Evolutionary conservation across 345 rosid species (phyloP), one percentile per base, ranked within the genome.

Genomic region (Physaria fendleri): DNA sequence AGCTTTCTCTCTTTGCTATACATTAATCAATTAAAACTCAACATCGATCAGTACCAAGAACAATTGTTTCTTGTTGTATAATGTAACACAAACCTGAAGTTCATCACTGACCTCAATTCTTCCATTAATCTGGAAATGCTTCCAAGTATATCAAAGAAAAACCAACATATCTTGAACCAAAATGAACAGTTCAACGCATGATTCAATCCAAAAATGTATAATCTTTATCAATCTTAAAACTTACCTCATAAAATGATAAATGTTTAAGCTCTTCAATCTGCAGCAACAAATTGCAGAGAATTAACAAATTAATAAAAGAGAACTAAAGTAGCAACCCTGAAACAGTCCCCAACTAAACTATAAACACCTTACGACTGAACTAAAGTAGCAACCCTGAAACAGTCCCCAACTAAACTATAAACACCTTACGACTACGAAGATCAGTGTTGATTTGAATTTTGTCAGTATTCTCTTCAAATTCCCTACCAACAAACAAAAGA

Each of bases 121-220:
- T 74, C 97, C 97, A 59, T 40, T 82, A 69, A 93, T 93, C 42
- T 95, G 84, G 62, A 89, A 88, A 61, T 89, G 99, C 80, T 89
- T 95, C 94, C 94, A 89, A 4, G 99, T 76, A n/a, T n/a, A 50
- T 79, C 84, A 2, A 95, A 76, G 22, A 93, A 86, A 68, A 86
- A 93, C 95, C 97, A 93, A 68, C 97, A 86, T 56, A 93, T 81
- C 97, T 54, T 18, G 32, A 13, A 11, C n/a, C n/a, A 16, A 38
- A 1, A 37, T 24, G 20, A 54, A 30, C 21, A 7, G 54, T 13
- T 25, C 11, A 16, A 21, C 30, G 10, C 20, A 10, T 41, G 2
- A 48, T 7, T 22, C 6, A 4, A 30, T 34, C 5, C 15, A 15
- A 32, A 0, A 47, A 39, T 23, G 27, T 38, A 14, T 7, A 59